A percentile compares a stretch with the other conserved stretches of the same genome.
Evolutionary conservation across 805 yeast species (phyloP).

Genomic region (Schwanniomyces yamadae): DNA sequence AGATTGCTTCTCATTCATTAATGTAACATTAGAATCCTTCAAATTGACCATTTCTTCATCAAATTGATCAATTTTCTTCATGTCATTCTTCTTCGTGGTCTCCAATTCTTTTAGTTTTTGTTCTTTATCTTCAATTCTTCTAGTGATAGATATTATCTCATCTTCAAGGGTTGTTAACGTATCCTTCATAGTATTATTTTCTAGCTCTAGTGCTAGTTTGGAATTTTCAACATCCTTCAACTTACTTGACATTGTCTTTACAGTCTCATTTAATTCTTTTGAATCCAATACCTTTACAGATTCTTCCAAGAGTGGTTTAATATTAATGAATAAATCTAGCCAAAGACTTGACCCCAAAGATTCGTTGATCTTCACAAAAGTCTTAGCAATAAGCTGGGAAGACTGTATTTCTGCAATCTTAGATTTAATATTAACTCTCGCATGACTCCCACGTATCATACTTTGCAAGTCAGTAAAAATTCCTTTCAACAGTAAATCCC

Average conservation of each 20-base stretch:
- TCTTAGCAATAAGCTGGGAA: constrained; percentile 62
- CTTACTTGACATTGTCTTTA: constrained; percentile 48
- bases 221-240: constrained; percentile 35
- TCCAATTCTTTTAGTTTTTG: constrained; percentile 32
- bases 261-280: constrained; percentile 55
- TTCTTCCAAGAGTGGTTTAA: constrained; percentile 75
- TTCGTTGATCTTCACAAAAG: constrained; percentile 52
- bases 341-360: constrained; percentile 60
- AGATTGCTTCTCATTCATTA: constrained; percentile 25
- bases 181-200: constrained; percentile 41
- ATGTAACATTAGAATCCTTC: constrained; percentile 27
- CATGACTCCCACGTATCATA: constrained; percentile 58
- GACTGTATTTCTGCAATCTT: constrained; percentile 66
- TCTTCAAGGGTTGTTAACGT: constrained; percentile 32
- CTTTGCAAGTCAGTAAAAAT: constrained; percentile 65
- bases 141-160: constrained; percentile 26
- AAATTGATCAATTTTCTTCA: constrained; percentile 27
- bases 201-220: constrained; percentile 28
- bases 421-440: constrained; percentile 47
- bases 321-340: constrained; percentile 67
- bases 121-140: constrained; percentile 46
- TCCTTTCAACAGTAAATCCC: constrained; percentile 61
- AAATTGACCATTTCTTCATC: constrained; percentile 27
- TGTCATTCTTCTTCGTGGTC: constrained; percentile 32
- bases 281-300: constrained; percentile 59